Evolutionary conservation across 306 rosid species (phyloP).

Genomic region (Fagus crenata): DNA sequence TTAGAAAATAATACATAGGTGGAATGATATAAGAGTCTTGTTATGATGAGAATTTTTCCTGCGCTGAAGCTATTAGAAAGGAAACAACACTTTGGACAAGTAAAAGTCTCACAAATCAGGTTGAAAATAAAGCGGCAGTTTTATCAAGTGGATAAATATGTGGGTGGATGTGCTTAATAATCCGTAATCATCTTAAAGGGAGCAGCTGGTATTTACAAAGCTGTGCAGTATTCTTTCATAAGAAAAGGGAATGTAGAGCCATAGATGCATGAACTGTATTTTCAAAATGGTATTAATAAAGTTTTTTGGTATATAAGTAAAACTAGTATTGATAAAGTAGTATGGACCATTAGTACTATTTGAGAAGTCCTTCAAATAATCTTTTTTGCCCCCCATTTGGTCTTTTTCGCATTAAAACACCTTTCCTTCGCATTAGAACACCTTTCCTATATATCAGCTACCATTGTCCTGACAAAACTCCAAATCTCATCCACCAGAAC

Average conservation of each 20-base stretch:
- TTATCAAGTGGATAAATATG: not conserved
- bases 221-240: not conserved
- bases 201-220: not conserved
- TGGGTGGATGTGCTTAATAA: not conserved
- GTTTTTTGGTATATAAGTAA: not conserved
- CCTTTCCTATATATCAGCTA: not conserved
- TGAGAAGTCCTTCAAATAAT: not conserved
- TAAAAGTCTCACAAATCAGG: not conserved
- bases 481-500: not conserved
- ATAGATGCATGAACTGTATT: not conserved
- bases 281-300: not conserved
- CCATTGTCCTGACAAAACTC: not conserved
- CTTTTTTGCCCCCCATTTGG: not conserved
- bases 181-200: not conserved
- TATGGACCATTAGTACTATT: not conserved
- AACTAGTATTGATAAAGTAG: not conserved
- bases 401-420: not conserved
- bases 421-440: not conserved
- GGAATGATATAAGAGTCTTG: not conserved
- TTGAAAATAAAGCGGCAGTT: not conserved
- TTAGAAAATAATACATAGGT: not conserved
- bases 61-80: not conserved
- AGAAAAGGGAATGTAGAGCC: not conserved
- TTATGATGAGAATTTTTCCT: not conserved
- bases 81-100: no score